Conservation (phyloP, 2,329 filamentous ascomycete species). For the Tolypocladium album region DNA sequence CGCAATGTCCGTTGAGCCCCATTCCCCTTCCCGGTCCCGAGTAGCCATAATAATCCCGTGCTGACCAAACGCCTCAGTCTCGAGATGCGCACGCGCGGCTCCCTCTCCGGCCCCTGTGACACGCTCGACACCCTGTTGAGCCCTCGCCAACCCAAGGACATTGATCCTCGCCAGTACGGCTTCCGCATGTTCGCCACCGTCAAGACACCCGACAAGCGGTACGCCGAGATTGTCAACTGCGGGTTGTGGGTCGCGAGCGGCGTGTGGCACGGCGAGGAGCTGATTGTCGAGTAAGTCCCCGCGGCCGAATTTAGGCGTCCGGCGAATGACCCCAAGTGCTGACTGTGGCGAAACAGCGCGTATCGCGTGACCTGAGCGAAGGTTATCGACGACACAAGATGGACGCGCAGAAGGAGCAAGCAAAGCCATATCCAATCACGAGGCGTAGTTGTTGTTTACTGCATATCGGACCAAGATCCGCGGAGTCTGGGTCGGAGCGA, state of each 20-base stretch:
- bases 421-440: background rate
- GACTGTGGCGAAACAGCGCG: constrained; percentile 5
- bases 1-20: constrained; percentile 25
- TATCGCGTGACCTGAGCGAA: constrained; percentile 7
- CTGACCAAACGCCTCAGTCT: constrained; percentile 13
- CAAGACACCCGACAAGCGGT: constrained; percentile 38
- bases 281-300: constrained; percentile 32
- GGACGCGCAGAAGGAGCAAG: background rate
- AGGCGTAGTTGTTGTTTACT: background rate
- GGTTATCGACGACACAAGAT: background rate
- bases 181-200: constrained; percentile 39
- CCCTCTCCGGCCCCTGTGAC: constrained; percentile 34
- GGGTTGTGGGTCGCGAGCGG: constrained; percentile 39
- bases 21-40: background rate
- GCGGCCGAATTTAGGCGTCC: background rate
- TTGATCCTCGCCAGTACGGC: constrained; percentile 32
- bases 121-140: constrained; percentile 28
- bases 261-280: constrained; percentile 32
- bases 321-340: background rate
- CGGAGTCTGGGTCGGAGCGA: constrained; percentile 5
- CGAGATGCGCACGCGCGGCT: constrained; percentile 35
- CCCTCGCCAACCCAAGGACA: constrained; percentile 24
- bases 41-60: background rate
- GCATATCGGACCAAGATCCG: constrained; percentile 1
- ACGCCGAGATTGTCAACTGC: constrained; percentile 36